Evolutionary conservation across 2,329 filamentous ascomycete genomes (phyloP).

Genomic region (Dothiorella sarmentorum): DNA sequence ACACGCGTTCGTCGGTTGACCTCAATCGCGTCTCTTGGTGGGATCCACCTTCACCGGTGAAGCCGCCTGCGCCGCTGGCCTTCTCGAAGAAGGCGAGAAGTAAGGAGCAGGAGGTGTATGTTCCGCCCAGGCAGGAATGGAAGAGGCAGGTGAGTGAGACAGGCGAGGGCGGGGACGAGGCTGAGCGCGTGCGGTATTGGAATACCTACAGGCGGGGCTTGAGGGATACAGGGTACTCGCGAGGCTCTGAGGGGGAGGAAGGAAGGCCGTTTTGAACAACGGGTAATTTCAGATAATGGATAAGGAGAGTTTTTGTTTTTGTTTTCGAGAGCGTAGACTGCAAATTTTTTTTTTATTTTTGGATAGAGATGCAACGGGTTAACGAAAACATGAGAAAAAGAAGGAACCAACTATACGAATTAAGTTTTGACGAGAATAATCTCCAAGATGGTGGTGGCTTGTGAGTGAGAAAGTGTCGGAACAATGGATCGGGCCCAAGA

Average conservation of each 20-base stretch:
- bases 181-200: neutral
- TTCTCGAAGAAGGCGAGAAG: neutral
- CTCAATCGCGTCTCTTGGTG: constrained; percentile 1
- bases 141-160: neutral
- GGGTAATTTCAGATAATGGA: too few species aligned
- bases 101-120: neutral
- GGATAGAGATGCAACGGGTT: too few species aligned
- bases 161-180: neutral
- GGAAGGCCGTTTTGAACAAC: neutral
- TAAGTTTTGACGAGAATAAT: too few species aligned
- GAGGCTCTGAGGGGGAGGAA: neutral
- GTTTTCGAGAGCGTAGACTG: too few species aligned
- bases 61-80: neutral
- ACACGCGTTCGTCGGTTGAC: neutral
- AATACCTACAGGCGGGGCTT: neutral
- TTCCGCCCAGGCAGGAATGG: neutral
- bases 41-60: neutral
- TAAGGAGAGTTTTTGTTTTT: too few species aligned
- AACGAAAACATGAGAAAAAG: too few species aligned
- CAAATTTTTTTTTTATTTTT: too few species aligned
- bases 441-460: too few species aligned
- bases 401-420: too few species aligned
- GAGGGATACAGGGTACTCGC: neutral
- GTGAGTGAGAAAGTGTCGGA: too few species aligned
- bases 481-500: too few species aligned